phyloP scores from a whole-genome alignment of 148 eudicot genomes.

The Selenicereus undatus region DNA sequence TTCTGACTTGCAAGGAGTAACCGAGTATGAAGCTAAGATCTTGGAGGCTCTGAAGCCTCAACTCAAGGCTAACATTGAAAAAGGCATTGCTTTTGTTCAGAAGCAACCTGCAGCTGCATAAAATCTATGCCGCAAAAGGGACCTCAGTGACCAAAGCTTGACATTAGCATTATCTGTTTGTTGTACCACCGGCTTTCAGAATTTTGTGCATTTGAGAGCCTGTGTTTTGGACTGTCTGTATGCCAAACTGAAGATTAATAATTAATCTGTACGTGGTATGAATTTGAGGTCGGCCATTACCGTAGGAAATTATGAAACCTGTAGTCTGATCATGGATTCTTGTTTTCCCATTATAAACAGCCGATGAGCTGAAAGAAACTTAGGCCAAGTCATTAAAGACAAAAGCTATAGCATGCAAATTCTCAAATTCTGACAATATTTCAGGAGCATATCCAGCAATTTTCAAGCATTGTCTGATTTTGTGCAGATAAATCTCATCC shows the following conservation, averaged over 20 bases:
- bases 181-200: neutral
- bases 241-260: neutral
- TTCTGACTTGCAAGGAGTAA: conserved; percentile 61
- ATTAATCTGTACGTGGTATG: neutral
- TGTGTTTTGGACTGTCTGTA: neutral
- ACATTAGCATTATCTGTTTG: neutral
- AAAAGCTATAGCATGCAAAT: no score
- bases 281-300: neutral
- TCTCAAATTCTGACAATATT: no score
- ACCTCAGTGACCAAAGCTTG: neutral
- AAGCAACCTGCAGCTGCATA: conserved; percentile 13
- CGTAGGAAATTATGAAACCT: conserved; percentile 48
- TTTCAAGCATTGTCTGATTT: no score
- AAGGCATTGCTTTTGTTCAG: conserved; percentile 14
- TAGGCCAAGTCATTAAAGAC: no score
- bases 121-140: neutral
- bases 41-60: conserved; percentile 73
- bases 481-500: no score
- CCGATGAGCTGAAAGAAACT: no score
- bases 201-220: neutral
- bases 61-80: conserved; percentile 40
- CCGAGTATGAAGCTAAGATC: conserved; percentile 63
- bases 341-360: conserved; percentile 45
- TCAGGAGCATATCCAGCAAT: no score
- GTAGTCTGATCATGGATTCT: conserved; percentile 44